Percentiles rank a stretch among this genome's conserved stretches.
These are phyloP conservation scores for Neurospora sp. DNA, from an alignment of 495 filamentous ascomycete genomes.

Conservation along the genomic window DNA sequence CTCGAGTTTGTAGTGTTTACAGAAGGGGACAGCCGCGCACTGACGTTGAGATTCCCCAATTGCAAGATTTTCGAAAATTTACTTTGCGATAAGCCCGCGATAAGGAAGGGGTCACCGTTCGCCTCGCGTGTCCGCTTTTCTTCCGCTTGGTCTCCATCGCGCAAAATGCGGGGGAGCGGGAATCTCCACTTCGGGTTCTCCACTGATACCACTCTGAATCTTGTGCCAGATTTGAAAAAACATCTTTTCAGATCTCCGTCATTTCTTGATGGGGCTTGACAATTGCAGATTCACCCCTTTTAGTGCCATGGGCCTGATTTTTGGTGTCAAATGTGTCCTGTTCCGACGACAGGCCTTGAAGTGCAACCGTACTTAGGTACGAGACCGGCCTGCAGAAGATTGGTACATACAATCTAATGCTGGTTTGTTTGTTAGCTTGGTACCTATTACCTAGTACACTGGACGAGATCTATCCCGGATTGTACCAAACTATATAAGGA, in stretches of 20 bases:
- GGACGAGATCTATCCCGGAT: too few species aligned
- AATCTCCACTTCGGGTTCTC: neutral
- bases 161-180: conserved; percentile 6
- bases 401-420: neutral
- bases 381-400: neutral
- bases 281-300: neutral
- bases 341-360: neutral
- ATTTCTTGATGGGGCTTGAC: neutral
- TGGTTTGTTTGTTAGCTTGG: too few species aligned
- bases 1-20: neutral
- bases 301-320: neutral
- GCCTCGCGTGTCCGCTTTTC: neutral
- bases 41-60: neutral
- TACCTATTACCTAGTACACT: too few species aligned
- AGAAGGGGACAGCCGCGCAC: neutral
- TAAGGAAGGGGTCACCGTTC: conserved; percentile 5
- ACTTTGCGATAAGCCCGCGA: conserved; percentile 13
- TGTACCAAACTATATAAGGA: too few species aligned
- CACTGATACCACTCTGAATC: neutral
- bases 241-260: neutral
- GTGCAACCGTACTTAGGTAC: neutral
- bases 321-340: neutral
- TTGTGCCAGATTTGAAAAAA: neutral
- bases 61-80: conserved; percentile 13
- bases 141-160: neutral